Conservation (phyloP, 371 early-diverging fungal species). For the Rhizomucor miehei region DNA sequence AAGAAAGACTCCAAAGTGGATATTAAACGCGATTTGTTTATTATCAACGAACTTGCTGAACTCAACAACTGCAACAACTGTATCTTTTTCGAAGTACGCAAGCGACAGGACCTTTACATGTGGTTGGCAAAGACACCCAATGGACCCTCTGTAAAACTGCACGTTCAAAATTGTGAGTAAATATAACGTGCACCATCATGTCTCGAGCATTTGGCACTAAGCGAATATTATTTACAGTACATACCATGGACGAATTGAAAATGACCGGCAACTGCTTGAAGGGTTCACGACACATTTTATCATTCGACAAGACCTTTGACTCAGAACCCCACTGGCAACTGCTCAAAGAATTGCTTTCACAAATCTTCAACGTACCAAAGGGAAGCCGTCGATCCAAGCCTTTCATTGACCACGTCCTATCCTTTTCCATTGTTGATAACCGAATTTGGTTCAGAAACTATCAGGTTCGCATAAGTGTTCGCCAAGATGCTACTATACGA, state of each 20-base stretch:
- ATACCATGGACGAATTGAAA: constrained; percentile 97
- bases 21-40: constrained; percentile 82
- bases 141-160: constrained; percentile 94
- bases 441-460: constrained; percentile 96
- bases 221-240: constrained; percentile 60
- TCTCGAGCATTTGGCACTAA: no score
- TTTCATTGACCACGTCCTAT: constrained; percentile 93
- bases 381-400: constrained; percentile 91
- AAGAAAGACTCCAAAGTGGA: constrained; percentile 95
- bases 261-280: constrained; percentile 98
- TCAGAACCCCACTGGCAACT: constrained; percentile 75
- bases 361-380: constrained; percentile 89
- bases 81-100: constrained; percentile 92
- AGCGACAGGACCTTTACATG: constrained; percentile 90
- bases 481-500: background rate
- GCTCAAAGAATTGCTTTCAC: constrained; percentile 88
- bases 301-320: constrained; percentile 93
- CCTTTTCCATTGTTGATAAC: constrained; percentile 87
- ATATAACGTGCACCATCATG: no score
- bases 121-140: constrained; percentile 95
- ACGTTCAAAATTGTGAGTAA: constrained; percentile 83
- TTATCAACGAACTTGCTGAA: constrained; percentile 94
- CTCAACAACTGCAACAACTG: constrained; percentile 97
- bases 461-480: constrained; percentile 61
- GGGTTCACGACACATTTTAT: constrained; percentile 92